A percentile compares a stretch with the other conserved stretches of the same genome.
Evolutionary conservation across 306 rosid genomes (phyloP).

Genomic region (Vigna unguiculata): DNA sequence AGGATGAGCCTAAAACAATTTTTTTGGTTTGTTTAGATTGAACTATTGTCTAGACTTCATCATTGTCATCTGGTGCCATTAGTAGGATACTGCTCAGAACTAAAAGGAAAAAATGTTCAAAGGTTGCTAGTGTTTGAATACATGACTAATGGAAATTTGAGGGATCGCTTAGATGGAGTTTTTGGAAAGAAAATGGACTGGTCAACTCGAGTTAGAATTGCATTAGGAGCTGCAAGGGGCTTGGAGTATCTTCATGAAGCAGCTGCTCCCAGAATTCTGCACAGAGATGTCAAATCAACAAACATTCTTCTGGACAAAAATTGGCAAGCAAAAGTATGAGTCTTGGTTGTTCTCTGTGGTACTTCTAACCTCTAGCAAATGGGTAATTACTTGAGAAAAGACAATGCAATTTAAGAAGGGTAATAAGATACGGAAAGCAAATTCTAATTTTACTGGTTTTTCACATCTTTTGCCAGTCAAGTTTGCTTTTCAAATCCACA

Average conservation of each 20-base stretch:
- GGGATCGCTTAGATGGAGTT: slow-evolving; percentile 81
- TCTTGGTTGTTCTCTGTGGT: slow-evolving; percentile 36
- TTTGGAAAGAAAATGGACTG: slow-evolving; percentile 70
- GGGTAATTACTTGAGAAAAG: slow-evolving; percentile 2
- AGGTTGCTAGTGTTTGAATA: slow-evolving; percentile 83
- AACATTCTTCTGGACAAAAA: slow-evolving; percentile 92
- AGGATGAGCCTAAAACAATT: slow-evolving; percentile 16
- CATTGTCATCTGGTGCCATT: slow-evolving; percentile 94
- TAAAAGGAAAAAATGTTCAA: slow-evolving; percentile 75
- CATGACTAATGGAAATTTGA: slow-evolving; percentile 86
- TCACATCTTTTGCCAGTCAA: slow-evolving; percentile 9
- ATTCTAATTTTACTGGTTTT: slow-evolving; percentile 28
- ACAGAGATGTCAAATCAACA: slow-evolving; percentile 94
- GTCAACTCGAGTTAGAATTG: slow-evolving; percentile 83
- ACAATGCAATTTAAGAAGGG: not conserved
- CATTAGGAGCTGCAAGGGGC: slow-evolving; percentile 97
- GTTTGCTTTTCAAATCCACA: not conserved
- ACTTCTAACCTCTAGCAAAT: slow-evolving; percentile 19
- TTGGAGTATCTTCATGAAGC: slow-evolving; percentile 99
- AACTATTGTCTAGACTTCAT: slow-evolving; percentile 86
- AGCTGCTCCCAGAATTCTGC: slow-evolving; percentile 96
- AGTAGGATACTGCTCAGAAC: slow-evolving; percentile 88
- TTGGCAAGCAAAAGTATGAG: slow-evolving; percentile 83
- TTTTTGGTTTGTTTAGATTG: slow-evolving; percentile 67
- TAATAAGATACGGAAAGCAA: slow-evolving; percentile 16